Conservation (phyloP, 2,329 filamentous ascomycete genomes). For the Periconia sp. region DNA sequence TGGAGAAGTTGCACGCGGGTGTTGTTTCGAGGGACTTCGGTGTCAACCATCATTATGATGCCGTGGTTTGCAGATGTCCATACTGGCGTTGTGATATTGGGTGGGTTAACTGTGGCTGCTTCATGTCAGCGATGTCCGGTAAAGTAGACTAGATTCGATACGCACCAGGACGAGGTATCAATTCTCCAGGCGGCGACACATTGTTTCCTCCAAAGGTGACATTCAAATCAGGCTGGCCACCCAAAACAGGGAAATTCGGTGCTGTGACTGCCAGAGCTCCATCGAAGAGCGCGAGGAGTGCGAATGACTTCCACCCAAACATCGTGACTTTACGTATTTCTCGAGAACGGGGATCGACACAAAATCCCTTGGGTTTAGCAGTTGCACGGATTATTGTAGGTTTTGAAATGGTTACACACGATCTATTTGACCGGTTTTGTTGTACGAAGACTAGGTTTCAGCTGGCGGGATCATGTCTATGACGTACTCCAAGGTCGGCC, state of each 20-base stretch:
- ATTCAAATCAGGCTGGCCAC: constrained; percentile 20
- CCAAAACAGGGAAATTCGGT: constrained; percentile 37
- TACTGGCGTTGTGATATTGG: constrained; percentile 27
- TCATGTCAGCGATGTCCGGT: not conserved
- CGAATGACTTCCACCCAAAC: constrained; percentile 4
- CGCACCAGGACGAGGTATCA: constrained; percentile 39
- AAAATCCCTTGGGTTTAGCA: too few relatives aligned
- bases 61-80: constrained; percentile 17
- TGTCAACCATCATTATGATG: constrained; percentile 39
- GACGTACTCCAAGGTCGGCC: too few relatives aligned
- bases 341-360: too few relatives aligned
- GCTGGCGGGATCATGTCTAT: too few relatives aligned
- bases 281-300: constrained; percentile 16
- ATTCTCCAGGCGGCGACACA: constrained; percentile 39
- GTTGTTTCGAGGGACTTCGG: constrained; percentile 39
- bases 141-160: not conserved
- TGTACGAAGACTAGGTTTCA: too few relatives aligned
- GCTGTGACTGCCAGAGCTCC: constrained; percentile 28
- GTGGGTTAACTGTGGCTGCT: constrained; percentile 32
- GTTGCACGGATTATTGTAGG: too few relatives aligned
- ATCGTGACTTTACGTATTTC: too few relatives aligned
- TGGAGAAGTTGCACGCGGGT: constrained; percentile 38
- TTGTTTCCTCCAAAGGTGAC: constrained; percentile 39
- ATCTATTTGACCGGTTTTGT: too few relatives aligned
- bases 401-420: too few relatives aligned